Conservation (phyloP, 2,329 filamentous ascomycete species). For the Talaromyces islandicus region DNA sequence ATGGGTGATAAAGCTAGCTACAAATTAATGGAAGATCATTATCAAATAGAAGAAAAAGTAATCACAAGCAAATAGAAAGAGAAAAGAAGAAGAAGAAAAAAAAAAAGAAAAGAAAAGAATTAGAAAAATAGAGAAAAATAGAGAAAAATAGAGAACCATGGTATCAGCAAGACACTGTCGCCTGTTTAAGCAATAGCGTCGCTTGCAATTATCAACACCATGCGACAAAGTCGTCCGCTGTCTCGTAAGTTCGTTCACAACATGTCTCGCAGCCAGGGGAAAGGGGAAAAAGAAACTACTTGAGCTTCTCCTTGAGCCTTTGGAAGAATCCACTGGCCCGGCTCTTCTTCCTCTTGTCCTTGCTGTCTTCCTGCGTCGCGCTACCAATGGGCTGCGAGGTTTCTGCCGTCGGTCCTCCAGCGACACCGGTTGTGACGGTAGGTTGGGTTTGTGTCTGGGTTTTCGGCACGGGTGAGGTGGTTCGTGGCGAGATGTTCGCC, state of each 20-base stretch:
- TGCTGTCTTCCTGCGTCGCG: conserved; percentile 19
- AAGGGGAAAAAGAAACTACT: conserved; percentile 17
- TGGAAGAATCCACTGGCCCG: conserved; percentile 57
- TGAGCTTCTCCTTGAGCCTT: conserved; percentile 51
- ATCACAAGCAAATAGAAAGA: neutral
- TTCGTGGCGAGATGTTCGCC: conserved; percentile 21
- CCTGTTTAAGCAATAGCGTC: conserved; percentile 11
- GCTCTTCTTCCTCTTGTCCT: conserved; percentile 62
- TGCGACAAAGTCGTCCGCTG: neutral
- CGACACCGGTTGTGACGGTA: conserved; percentile 12
- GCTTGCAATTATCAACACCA: conserved; percentile 2
- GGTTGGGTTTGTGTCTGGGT: conserved; percentile 5
- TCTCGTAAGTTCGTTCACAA: neutral
- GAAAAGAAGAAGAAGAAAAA: neutral
- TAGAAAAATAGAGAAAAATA: neutral
- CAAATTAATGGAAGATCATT: neutral
- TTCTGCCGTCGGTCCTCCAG: conserved; percentile 11
- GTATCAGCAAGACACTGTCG: neutral
- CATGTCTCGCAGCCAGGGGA: neutral
- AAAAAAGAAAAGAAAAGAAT: neutral
- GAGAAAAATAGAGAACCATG: neutral
- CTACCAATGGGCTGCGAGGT: conserved; percentile 15
- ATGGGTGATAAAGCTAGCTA: neutral
- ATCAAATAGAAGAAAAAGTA: neutral
- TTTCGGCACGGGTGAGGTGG: conserved; percentile 10